Conservation (phyloP, 768 basidiomycete genomes). For the Tricholoma terreum region DNA sequence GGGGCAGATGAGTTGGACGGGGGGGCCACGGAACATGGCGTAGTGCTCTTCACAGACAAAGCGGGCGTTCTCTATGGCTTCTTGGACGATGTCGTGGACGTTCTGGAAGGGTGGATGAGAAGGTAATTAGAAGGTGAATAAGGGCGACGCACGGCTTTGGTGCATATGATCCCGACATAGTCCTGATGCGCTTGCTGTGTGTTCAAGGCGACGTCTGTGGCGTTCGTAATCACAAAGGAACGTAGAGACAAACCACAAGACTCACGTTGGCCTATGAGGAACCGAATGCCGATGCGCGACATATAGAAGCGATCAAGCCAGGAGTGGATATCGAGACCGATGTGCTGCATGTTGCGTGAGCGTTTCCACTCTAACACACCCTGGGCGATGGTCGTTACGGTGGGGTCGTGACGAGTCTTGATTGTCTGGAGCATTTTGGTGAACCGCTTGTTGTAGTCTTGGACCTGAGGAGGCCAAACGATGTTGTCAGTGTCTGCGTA, state of each 20-base stretch:
- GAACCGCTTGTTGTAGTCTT: constrained; percentile 90
- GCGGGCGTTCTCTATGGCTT: constrained; percentile 96
- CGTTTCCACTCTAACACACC: constrained; percentile 97
- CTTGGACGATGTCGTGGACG: constrained; percentile 95
- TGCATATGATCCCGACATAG: constrained; percentile 98
- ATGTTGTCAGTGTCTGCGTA: constrained; percentile 73
- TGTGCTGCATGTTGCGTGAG: constrained; percentile 60
- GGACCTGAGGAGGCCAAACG: constrained; percentile 88
- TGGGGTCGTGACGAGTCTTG: constrained; percentile 95
- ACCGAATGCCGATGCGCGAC: constrained; percentile 93
- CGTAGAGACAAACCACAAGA: constrained; percentile 10
- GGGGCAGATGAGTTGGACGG: constrained; percentile 95
- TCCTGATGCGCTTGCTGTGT: constrained; percentile 84
- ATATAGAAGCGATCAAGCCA: constrained; percentile 98
- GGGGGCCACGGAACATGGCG: constrained; percentile 93
- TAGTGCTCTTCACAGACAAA: constrained; percentile 96
- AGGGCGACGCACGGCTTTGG: constrained; percentile 62
- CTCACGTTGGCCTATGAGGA: constrained; percentile 94
- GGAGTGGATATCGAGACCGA: constrained; percentile 85
- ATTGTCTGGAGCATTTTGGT: constrained; percentile 84
- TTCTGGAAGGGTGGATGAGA: constrained; percentile 44
- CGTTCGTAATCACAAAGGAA: not conserved
- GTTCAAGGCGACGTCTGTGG: constrained; percentile 88
- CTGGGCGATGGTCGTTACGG: constrained; percentile 95
- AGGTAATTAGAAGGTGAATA: not conserved